Evolutionary conservation across 2,329 filamentous ascomycete genomes (phyloP).

Genomic region (Exophiala sideris): DNA sequence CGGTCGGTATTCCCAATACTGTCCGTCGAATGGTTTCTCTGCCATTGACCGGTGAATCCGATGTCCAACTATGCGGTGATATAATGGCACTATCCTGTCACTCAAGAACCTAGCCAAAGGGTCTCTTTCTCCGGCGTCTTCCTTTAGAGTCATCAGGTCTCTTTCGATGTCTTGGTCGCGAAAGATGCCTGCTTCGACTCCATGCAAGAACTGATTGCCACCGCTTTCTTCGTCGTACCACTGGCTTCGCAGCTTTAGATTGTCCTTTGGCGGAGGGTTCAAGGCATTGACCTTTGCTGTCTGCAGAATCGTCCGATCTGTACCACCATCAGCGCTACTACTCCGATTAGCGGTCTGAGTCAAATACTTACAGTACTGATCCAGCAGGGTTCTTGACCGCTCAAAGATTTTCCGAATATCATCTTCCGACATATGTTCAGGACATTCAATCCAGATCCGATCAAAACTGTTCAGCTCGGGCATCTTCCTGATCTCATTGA

Average conservation of each 20-base stretch:
- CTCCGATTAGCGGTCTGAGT: neutral
- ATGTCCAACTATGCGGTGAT: slow-evolving; percentile 23
- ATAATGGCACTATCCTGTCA: slow-evolving; percentile 21
- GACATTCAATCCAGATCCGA: slow-evolving; percentile 20
- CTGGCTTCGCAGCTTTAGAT: slow-evolving; percentile 19
- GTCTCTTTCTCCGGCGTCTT: slow-evolving; percentile 16
- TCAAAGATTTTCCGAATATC: slow-evolving; percentile 23
- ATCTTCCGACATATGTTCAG: slow-evolving; percentile 20
- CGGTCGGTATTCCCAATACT: slow-evolving; percentile 21
- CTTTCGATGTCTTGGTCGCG: slow-evolving; percentile 13
- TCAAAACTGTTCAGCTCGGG: slow-evolving; percentile 22
- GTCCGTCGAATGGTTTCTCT: slow-evolving; percentile 16
- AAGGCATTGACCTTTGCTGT: slow-evolving; percentile 23
- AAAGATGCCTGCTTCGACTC: slow-evolving; percentile 25
- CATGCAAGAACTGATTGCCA: slow-evolving; percentile 22
- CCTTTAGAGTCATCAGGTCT: slow-evolving; percentile 21
- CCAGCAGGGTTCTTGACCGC: slow-evolving; percentile 21
- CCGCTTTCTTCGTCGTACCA: slow-evolving; percentile 27
- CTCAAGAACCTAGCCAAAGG: slow-evolving; percentile 22
- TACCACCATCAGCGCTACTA: slow-evolving; percentile 11
- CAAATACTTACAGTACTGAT: slow-evolving; percentile 21
- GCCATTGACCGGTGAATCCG: slow-evolving; percentile 24
- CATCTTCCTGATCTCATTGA: slow-evolving; percentile 20
- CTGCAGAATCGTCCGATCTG: slow-evolving; percentile 22
- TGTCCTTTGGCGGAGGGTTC: slow-evolving; percentile 18